These are phyloP conservation scores for Sechiopsis laciniata DNA, from an alignment of 306 rosid species.

Conservation along the genomic window DNA sequence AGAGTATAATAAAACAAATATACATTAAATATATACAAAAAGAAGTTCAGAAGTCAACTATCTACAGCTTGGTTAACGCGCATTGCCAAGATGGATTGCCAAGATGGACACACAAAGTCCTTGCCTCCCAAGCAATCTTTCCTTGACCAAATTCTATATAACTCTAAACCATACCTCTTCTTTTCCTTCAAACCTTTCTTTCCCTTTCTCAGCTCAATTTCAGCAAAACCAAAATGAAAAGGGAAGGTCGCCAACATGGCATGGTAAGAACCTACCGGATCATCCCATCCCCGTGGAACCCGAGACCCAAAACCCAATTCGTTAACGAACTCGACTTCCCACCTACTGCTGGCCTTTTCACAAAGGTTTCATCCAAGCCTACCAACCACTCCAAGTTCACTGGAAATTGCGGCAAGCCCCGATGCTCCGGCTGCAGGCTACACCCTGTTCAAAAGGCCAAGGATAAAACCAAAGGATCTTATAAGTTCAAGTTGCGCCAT, in stretches of 20 bases:
- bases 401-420: slow-evolving; percentile 43
- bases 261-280: slow-evolving; percentile 48
- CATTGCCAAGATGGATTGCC: no score
- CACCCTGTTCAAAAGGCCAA: slow-evolving; percentile 53
- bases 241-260: slow-evolving; percentile 81
- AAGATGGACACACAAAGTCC: slow-evolving; percentile 15
- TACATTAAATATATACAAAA: background rate
- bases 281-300: slow-evolving; percentile 40
- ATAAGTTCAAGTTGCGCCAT: slow-evolving; percentile 31
- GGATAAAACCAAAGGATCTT: slow-evolving; percentile 51
- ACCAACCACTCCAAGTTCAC: slow-evolving; percentile 78
- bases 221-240: slow-evolving; percentile 42
- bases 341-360: slow-evolving; percentile 50
- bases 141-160: background rate
- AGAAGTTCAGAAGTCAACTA: background rate
- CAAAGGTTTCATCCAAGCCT: slow-evolving; percentile 56
- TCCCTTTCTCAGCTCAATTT: slow-evolving; percentile 13
- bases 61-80: background rate
- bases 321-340: slow-evolving; percentile 35
- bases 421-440: slow-evolving; percentile 43
- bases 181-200: background rate
- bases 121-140: slow-evolving; percentile 43
- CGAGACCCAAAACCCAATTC: slow-evolving; percentile 35
- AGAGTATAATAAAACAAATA: background rate
- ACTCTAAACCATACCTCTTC: background rate